Evolutionary conservation across 2,329 filamentous ascomycete genomes (phyloP).

Genomic region (Colletotrichum euphorbiae): DNA sequence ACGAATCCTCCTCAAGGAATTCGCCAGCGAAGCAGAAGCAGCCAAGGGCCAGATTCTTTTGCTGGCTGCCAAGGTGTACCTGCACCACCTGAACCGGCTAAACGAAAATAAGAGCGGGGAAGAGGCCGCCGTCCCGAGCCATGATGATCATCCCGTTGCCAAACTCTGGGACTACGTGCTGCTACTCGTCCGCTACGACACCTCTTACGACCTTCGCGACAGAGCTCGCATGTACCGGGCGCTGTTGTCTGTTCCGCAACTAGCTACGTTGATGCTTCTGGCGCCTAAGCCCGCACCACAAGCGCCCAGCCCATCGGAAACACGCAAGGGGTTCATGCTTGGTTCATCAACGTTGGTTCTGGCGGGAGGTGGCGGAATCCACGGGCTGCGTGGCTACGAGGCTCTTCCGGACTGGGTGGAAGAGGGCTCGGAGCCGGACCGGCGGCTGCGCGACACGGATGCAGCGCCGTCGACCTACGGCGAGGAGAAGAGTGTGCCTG

Average conservation of each 20-base stretch:
- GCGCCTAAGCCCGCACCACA: conserved; percentile 96
- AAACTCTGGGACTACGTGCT: conserved; percentile 87
- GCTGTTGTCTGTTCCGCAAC: conserved; percentile 83
- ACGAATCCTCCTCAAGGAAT: conserved; percentile 86
- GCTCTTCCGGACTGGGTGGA: conserved; percentile 86
- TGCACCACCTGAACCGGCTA: conserved; percentile 83
- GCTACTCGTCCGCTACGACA: conserved; percentile 89
- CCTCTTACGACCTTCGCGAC: conserved; percentile 94
- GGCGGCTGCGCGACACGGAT: conserved; percentile 74
- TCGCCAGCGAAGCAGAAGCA: conserved; percentile 83
- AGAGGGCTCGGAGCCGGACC: conserved; percentile 82
- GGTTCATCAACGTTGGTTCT: conserved; percentile 89
- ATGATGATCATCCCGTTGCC: conserved; percentile 75
- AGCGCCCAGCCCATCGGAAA: conserved; percentile 88
- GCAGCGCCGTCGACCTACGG: conserved; percentile 51
- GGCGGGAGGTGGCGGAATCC: conserved; percentile 78
- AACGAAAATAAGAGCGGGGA: conserved; percentile 55
- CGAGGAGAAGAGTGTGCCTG: conserved; percentile 62
- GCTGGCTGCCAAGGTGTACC: conserved; percentile 94
- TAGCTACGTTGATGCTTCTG: conserved; percentile 89
- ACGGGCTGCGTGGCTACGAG: conserved; percentile 83
- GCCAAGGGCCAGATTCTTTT: conserved; percentile 93
- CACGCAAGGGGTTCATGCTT: conserved; percentile 79
- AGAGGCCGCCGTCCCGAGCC: conserved; percentile 47
- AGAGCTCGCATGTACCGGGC: conserved; percentile 89